Evolutionary conservation across 148 eudicot species (phyloP), one percentile per base, ranked within the genome.

Genomic region (Agrostemma githago): DNA sequence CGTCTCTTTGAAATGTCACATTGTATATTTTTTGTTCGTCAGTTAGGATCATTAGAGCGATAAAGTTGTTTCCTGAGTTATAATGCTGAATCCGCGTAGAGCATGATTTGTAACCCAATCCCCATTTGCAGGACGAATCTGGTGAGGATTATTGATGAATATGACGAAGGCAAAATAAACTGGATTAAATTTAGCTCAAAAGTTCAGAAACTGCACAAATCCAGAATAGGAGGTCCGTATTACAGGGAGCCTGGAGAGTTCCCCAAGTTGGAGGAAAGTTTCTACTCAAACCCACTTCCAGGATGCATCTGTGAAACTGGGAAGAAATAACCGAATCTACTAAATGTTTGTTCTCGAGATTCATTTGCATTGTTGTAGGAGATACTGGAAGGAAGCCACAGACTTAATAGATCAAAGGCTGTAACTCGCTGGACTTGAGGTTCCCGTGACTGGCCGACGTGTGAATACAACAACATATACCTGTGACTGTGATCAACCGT

Each of bases 201-300:
- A 79, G 92, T 92, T 70, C 85, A 88, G 77, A 90, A 86, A 85
- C 83, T 95, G 53, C 98, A 95, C 81, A 77, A 74, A 79, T 85
- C 87, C 48, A 83, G 92, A 66, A 73, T 48, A 26, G 98, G 98
- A 51, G 91, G 85, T 39, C 98, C 98, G 20, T 86, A 92, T 72
- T 68, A 78, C 63, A 85, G 98, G 68, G 93, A 95, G 74, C 71
- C 85, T 4, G 92, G 97, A 5, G 97, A 95, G 77, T 86, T 90
- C 74, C 98, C 98, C 14, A 95, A 92, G 82, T 81, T 92, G 72
- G 98, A 95, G 82, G 98, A 95, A 82, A 88, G 93, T 82, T 95
- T 95, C 77, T 95, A 92, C 78, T 96, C 98, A 48, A 95, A 95
- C 82, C 96, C 98, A 1, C 86, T 90, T 42, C 98, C 98, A 2